These are phyloP conservation scores for Rusavskia elegans DNA, from an alignment of 495 filamentous ascomycete species.

Conservation along the genomic window DNA sequence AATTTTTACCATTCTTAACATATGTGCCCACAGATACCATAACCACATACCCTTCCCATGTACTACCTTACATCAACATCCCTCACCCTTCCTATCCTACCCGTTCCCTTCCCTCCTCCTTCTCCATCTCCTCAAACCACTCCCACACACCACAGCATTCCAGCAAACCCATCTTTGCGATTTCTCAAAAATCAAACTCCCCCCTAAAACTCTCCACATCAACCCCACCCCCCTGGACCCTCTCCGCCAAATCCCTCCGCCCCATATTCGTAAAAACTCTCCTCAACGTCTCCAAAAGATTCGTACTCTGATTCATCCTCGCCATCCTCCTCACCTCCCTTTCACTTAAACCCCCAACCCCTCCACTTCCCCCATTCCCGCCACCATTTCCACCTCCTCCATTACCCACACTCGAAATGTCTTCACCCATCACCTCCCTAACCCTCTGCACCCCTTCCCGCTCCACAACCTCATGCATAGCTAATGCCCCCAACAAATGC, in stretches of 20 bases:
- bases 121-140: no score
- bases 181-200: constrained; percentile 57
- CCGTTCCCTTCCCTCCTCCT: background rate
- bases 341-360: constrained; percentile 33
- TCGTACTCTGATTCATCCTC: constrained; percentile 87
- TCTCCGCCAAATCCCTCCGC: constrained; percentile 68
- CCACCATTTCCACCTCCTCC: constrained; percentile 4
- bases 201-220: constrained; percentile 79
- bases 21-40: no score
- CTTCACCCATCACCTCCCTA: constrained; percentile 57
- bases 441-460: constrained; percentile 69
- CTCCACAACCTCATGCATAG: constrained; percentile 95
- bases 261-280: constrained; percentile 93
- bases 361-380: constrained; percentile 15
- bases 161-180: no score
- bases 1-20: no score
- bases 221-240: constrained; percentile 64
- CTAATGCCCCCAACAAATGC: constrained; percentile 80
- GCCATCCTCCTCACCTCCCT: constrained; percentile 60
- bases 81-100: background rate
- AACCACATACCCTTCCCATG: no score
- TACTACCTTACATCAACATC: no score
- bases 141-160: background rate
- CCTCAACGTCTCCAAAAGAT: constrained; percentile 81
- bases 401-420: constrained; percentile 9